Evolutionary conservation across 2,329 filamentous ascomycete species (phyloP), one percentile per base, ranked within the genome.

Genomic region (Epichloe amarillans): DNA sequence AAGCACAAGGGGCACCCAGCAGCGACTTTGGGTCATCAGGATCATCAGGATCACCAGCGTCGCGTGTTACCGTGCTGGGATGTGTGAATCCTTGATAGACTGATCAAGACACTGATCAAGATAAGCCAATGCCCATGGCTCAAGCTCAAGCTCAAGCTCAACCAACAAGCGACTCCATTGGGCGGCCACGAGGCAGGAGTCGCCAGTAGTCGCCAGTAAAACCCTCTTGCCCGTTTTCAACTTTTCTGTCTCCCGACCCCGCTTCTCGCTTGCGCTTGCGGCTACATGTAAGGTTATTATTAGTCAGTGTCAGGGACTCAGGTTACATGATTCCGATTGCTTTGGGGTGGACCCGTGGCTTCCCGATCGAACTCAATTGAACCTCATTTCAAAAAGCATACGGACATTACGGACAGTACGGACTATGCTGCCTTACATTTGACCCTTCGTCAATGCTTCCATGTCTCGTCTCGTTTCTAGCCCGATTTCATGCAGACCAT

Each of bases 181-280:
- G 46, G 46, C 46, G 37, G 46, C 46, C 39, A 42, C 39, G 39
- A 49, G 38, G 47, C 38, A 49, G 39, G 40, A 42, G 26, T 49
- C 47, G 35, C 47, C 26, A n/a, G 46, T 40, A 21, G 19, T 21
- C 19, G 19, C 19, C 19, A 21, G 19, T 21, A 14, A 17, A n/a
- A 23, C 30, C 33, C 38, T 47, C 44, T 26, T 47, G 50, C 50
- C 44, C 50, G 21, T 39, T 47, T 47, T 12, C 45, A 26, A 26
- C 44, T 14, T 26, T 42, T 36, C 40, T 39, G 46, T 37, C 43
- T 52, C 46, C 46, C 36, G 46, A 11, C 26, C 10, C 8, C 26
- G 21, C 39, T 47, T 43, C 12, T 33, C 50, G 19, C 38, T 42
- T 36, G 46, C 45, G 46, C 46, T 52, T 52, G 50, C 42, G 41